A percentile compares a stretch with the other conserved stretches of the same genome.
Evolutionary conservation across 140 eudicot species (phyloP).

Genomic region (Stevia rebaudiana): DNA sequence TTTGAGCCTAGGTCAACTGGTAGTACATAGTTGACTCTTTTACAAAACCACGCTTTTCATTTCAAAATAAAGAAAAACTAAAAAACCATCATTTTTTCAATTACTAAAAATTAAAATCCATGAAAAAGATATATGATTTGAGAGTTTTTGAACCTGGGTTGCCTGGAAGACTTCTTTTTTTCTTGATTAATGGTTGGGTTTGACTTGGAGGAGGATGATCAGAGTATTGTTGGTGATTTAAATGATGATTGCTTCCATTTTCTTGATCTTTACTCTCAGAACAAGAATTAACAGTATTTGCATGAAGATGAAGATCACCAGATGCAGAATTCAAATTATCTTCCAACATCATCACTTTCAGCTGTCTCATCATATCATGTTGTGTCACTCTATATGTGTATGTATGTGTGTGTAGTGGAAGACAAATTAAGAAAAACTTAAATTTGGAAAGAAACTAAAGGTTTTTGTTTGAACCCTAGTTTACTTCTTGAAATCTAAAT

Average conservation of each 20-base stretch:
- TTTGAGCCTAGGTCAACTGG: no score
- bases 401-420: constrained; percentile 10
- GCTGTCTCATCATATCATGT: neutral
- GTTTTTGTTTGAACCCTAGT: constrained; percentile 45
- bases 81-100: no score
- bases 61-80: no score
- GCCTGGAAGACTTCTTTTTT: constrained; percentile 85
- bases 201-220: constrained; percentile 6
- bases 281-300: constrained; percentile 42
- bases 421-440: constrained; percentile 10
- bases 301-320: constrained; percentile 25
- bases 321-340: constrained; percentile 67
- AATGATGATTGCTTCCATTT: constrained; percentile 28
- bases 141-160: constrained; percentile 62
- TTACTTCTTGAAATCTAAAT: constrained; percentile 22
- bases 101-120: neutral
- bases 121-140: neutral
- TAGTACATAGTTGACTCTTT: no score
- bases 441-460: constrained; percentile 26
- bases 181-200: constrained; percentile 54
- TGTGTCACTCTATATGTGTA: no score
- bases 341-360: constrained; percentile 27
- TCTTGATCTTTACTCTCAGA: constrained; percentile 35
- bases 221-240: constrained; percentile 23
- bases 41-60: no score